A percentile compares a stretch with the other conserved stretches of the same genome.
Evolutionary conservation across 805 yeast species (phyloP).

Genomic region (Candida orba): DNA sequence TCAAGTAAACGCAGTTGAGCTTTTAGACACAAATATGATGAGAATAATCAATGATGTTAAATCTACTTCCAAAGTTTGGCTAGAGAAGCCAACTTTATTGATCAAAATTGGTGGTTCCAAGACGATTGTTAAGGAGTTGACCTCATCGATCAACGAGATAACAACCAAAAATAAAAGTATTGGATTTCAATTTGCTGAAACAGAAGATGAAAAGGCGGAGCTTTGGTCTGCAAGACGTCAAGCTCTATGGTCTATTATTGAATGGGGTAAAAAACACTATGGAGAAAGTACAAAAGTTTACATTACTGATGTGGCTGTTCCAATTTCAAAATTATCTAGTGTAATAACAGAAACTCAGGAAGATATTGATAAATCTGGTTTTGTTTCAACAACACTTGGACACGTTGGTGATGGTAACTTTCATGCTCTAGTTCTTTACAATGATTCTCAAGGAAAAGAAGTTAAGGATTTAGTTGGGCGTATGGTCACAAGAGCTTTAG

Average conservation of each 20-base stretch:
- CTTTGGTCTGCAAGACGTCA: constrained; percentile 75
- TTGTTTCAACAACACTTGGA: constrained; percentile 57
- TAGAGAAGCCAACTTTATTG: constrained; percentile 53
- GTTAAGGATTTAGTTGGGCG: constrained; percentile 46
- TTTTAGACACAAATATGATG: constrained; percentile 70
- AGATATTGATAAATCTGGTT: constrained; percentile 46
- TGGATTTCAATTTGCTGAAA: constrained; percentile 56
- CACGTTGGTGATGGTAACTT: constrained; percentile 85
- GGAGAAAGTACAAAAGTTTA: constrained; percentile 47
- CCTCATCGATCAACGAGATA: constrained; percentile 40
- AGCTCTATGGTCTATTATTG: constrained; percentile 57
- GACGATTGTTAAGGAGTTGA: constrained; percentile 40
- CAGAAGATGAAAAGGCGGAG: constrained; percentile 54
- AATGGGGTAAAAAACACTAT: constrained; percentile 46
- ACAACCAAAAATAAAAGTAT: constrained; percentile 47
- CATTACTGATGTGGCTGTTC: constrained; percentile 83
- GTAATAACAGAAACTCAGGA: constrained; percentile 54
- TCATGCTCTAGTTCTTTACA: constrained; percentile 59
- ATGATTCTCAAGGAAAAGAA: constrained; percentile 38
- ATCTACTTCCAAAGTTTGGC: constrained; percentile 45
- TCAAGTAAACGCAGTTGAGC: constrained; percentile 66
- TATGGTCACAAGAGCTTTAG: constrained; percentile 61
- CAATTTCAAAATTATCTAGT: constrained; percentile 59
- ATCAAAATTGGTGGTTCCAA: constrained; percentile 55
- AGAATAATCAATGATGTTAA: constrained; percentile 52